phyloP scores from a whole-genome alignment of 2,329 filamentous ascomycete genomes.

The Domatiomyces catenatus region DNA sequence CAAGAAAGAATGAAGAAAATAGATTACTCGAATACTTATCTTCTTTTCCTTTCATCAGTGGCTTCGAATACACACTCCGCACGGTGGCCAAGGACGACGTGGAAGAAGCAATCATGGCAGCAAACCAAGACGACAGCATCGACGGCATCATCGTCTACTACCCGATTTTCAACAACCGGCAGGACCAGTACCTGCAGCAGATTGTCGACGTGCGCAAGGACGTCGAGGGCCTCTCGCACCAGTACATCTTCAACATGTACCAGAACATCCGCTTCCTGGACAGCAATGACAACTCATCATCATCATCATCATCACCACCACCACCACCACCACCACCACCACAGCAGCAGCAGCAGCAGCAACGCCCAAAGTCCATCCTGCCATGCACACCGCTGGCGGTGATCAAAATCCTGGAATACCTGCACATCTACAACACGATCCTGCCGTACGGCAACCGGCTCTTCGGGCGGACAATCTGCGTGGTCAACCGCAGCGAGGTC shows the following conservation, averaged over 20 bases:
- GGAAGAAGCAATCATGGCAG: constrained; percentile 72
- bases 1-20: too few species aligned
- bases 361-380: constrained; percentile 75
- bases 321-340: too few species aligned
- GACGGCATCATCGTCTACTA: constrained; percentile 97
- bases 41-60: constrained; percentile 36
- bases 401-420: constrained; percentile 90
- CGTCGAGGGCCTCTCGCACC: constrained; percentile 85
- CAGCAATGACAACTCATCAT: too few species aligned
- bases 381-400: constrained; percentile 92
- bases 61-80: constrained; percentile 76
- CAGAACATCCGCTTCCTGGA: constrained; percentile 94
- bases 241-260: constrained; percentile 98
- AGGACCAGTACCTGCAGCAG: constrained; percentile 93
- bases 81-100: constrained; percentile 73
- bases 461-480: constrained; percentile 85
- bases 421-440: constrained; percentile 93
- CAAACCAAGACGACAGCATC: constrained; percentile 62
- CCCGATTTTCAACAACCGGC: constrained; percentile 79
- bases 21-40: too few species aligned
- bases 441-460: constrained; percentile 83
- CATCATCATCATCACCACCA: too few species aligned
- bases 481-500: constrained; percentile 92
- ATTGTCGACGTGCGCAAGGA: constrained; percentile 82
- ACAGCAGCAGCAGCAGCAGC: constrained; percentile 23